These are phyloP conservation scores for Plectranthus barbatus DNA, from an alignment of 257 asterid genomes.

Conservation along the genomic window DNA sequence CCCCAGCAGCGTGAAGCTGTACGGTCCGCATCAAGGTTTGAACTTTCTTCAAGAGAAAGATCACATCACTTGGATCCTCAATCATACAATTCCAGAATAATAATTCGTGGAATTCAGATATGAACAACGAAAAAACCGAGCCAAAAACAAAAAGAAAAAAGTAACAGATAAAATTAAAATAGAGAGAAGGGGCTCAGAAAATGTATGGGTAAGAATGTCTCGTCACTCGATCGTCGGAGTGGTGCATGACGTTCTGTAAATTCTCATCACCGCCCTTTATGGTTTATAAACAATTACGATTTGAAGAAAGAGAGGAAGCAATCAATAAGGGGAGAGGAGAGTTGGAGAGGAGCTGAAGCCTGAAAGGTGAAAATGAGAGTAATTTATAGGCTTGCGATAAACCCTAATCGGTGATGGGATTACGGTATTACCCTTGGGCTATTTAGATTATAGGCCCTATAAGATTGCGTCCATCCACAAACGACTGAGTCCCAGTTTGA, in stretches of 20 bases:
- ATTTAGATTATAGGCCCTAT: background rate
- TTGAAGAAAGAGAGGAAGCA: no score
- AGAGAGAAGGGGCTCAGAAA: constrained; percentile 20
- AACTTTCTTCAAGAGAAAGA: constrained; percentile 24
- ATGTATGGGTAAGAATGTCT: constrained; percentile 25
- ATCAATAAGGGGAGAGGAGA: background rate
- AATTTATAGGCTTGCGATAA: constrained; percentile 1
- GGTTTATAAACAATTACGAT: background rate
- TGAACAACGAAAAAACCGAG: no score
- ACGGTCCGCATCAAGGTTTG: constrained; percentile 46
- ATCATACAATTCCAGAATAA: background rate
- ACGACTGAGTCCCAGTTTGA: no score
- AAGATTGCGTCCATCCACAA: background rate
- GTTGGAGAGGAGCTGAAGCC: background rate
- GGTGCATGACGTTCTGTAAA: constrained; percentile 38
- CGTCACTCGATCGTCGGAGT: constrained; percentile 32
- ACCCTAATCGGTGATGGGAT: constrained; percentile 3
- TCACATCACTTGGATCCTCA: constrained; percentile 31
- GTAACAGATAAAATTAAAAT: background rate
- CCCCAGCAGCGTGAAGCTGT: constrained; percentile 31
- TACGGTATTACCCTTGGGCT: constrained; percentile 1
- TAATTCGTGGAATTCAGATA: background rate
- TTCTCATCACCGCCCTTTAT: constrained; percentile 28
- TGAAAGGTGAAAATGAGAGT: background rate
- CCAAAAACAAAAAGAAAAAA: background rate